Conservation (phyloP, 306 rosid genomes). For the Begonia loranthoides region DNA sequence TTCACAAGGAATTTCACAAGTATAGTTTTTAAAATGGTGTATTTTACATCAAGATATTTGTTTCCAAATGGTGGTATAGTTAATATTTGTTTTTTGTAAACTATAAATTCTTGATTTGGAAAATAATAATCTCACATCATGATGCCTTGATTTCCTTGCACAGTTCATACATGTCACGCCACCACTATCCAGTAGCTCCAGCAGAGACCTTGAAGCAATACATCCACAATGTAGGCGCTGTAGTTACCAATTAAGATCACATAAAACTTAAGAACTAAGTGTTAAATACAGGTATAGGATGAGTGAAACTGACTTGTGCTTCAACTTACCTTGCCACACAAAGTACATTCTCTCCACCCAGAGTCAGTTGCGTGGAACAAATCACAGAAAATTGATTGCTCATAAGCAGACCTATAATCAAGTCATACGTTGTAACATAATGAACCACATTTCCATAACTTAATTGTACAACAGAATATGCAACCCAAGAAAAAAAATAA, state of each 20-base stretch:
- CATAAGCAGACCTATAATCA: constrained; percentile 61
- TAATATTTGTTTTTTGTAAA: no score
- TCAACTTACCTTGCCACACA: constrained; percentile 66
- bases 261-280: constrained; percentile 2
- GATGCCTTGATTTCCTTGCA: constrained; percentile 31
- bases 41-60: no score
- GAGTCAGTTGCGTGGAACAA: constrained; percentile 69
- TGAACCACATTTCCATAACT: background rate
- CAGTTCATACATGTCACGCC: constrained; percentile 76
- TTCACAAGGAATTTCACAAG: no score
- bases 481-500: background rate
- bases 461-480: background rate
- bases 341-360: constrained; percentile 86
- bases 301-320: background rate
- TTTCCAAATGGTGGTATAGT: no score
- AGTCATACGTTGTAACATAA: background rate
- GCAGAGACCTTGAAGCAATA: constrained; percentile 51
- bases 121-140: constrained; percentile 30
- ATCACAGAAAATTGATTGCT: constrained; percentile 63
- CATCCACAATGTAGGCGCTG: constrained; percentile 98
- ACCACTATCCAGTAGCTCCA: constrained; percentile 73
- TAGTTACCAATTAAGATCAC: constrained; percentile 8
- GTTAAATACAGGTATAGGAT: constrained; percentile 2
- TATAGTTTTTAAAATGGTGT: no score
- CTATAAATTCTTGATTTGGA: no score